A percentile compares a stretch with the other conserved stretches of the same genome.
Evolutionary conservation across 108 stramenopile genomes (phyloP).

Genomic region (Nitzschia sp.): DNA sequence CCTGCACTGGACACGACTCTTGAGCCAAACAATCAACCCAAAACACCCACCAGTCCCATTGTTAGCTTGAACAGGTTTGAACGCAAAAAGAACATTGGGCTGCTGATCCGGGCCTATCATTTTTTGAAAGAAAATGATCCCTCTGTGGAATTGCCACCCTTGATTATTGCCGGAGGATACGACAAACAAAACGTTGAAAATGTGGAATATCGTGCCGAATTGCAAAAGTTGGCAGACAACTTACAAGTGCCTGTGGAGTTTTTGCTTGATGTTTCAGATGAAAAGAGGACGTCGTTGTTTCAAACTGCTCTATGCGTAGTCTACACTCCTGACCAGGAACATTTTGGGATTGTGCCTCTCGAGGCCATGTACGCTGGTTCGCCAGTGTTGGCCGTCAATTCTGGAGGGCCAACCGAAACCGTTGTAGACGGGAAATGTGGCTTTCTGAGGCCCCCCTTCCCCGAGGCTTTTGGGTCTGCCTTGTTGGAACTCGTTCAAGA

Average conservation of each 20-base stretch:
- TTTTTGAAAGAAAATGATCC: conserved; percentile 26
- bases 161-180: conserved; percentile 96
- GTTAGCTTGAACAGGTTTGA: conserved; percentile 95
- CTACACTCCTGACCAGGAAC: conserved; percentile 95
- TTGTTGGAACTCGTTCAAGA: conserved; percentile 46
- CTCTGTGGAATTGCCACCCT: conserved; percentile 25
- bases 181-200: conserved; percentile 92
- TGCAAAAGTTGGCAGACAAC: conserved; percentile 48
- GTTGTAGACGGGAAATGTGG: conserved; percentile 86
- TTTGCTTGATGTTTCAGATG: conserved; percentile 76
- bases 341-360: conserved; percentile 99
- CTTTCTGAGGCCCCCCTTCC: conserved; percentile 72
- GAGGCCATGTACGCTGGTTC: conserved; percentile 94
- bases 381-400: conserved; percentile 80
- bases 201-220: conserved; percentile 86
- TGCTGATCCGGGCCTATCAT: conserved; percentile 67
- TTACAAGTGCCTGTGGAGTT: conserved; percentile 51
- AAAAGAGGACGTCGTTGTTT: conserved; percentile 65
- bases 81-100: conserved; percentile 93
- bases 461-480: conserved; percentile 70
- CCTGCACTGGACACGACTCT: conserved; percentile 26
- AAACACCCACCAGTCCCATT: conserved; percentile 40
- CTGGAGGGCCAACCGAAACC: conserved; percentile 94
- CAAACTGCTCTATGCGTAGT: conserved; percentile 70
- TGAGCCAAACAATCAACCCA: conserved; percentile 25